phyloP scores from a whole-genome alignment of 208 protist species.

The Acanthamoeba castellanii region DNA sequence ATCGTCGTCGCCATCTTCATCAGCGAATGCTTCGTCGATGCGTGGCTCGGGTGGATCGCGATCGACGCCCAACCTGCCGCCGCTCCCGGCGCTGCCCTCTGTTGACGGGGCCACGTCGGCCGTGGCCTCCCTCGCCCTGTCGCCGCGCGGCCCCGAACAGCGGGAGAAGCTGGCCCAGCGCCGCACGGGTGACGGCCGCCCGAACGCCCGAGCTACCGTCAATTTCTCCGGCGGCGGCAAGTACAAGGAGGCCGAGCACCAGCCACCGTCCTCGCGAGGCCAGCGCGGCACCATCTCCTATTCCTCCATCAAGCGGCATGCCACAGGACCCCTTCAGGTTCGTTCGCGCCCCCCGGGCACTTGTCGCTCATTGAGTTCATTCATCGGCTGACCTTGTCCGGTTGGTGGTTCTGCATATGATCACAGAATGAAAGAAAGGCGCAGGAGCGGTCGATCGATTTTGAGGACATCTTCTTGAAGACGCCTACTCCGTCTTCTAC shows the following conservation, averaged over 20 bases:
- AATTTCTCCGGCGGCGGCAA: background rate
- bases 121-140: background rate
- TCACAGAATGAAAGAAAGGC: background rate
- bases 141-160: background rate
- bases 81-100: background rate
- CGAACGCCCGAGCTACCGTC: background rate
- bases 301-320: background rate
- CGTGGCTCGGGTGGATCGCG: background rate
- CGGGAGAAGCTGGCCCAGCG: background rate
- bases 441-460: background rate
- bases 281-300: background rate
- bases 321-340: background rate
- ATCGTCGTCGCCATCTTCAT: background rate
- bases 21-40: background rate
- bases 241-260: background rate
- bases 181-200: background rate
- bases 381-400: background rate
- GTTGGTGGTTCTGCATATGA: background rate
- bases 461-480: slow-evolving; percentile 49
- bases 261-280: background rate
- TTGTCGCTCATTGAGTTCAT: background rate
- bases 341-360: background rate
- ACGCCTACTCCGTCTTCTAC: background rate
- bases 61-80: background rate
- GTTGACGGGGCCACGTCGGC: background rate